Conservation (phyloP, 2,329 filamentous ascomycete genomes). For the Stachybotrys chlorohalonatus region DNA sequence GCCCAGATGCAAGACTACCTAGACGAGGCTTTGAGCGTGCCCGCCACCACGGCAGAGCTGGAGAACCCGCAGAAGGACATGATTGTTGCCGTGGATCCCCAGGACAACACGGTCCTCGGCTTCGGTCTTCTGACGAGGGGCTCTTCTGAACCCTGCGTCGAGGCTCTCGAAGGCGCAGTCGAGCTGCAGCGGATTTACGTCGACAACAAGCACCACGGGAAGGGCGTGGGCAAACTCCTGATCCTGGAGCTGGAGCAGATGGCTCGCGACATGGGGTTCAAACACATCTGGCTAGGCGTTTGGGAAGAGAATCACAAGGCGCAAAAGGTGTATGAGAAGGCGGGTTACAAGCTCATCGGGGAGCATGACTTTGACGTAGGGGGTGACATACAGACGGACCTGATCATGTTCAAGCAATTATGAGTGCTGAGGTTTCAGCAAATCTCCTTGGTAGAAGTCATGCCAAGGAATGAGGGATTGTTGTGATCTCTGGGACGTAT, state of each 20-base stretch:
- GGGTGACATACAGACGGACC: slow-evolving; percentile 29
- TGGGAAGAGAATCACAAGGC: slow-evolving; percentile 36
- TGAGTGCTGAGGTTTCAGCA: background rate
- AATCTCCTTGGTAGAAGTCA: background rate
- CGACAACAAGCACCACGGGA: slow-evolving; percentile 21
- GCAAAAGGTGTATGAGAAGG: slow-evolving; percentile 27
- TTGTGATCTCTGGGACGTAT: too few relatives aligned
- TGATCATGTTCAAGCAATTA: slow-evolving; percentile 27
- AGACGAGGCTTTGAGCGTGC: slow-evolving; percentile 23
- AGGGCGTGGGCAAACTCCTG: slow-evolving; percentile 27
- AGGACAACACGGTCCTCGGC: slow-evolving; percentile 19
- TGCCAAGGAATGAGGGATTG: background rate
- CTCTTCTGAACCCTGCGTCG: slow-evolving; percentile 27
- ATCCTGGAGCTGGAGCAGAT: slow-evolving; percentile 17
- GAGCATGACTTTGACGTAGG: slow-evolving; percentile 32
- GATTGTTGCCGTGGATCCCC: slow-evolving; percentile 10
- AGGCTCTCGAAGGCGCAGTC: slow-evolving; percentile 15
- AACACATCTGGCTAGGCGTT: slow-evolving; percentile 35
- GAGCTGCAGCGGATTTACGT: slow-evolving; percentile 37
- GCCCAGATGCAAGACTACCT: slow-evolving; percentile 28
- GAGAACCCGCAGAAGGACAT: slow-evolving; percentile 14
- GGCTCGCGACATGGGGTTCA: slow-evolving; percentile 25
- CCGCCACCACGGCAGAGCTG: slow-evolving; percentile 17
- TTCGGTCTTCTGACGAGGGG: slow-evolving; percentile 30
- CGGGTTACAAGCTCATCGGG: slow-evolving; percentile 30